Conservation (phyloP, 805 yeast genomes). For the Candida easanensis region DNA sequence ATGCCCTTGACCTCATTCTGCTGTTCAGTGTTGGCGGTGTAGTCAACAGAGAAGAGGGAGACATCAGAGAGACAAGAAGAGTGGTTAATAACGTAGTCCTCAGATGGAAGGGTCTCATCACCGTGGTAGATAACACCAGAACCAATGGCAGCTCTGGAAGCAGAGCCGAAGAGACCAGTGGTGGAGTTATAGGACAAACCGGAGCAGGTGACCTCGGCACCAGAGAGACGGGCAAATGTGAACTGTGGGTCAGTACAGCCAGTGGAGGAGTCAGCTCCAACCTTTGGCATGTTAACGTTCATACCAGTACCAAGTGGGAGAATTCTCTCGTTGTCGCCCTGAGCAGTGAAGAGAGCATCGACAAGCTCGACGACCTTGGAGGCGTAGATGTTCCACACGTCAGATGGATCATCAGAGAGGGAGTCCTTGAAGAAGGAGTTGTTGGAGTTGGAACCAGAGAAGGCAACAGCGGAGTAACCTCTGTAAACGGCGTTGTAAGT, state of each 20-base stretch:
- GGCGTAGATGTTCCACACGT: conserved; percentile 45
- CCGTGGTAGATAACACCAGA: conserved; percentile 38
- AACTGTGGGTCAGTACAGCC: conserved; percentile 42
- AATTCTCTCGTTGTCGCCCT: conserved; percentile 35
- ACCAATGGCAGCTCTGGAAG: conserved; percentile 23
- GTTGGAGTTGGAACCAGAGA: conserved; percentile 50
- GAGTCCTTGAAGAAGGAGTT: conserved; percentile 79
- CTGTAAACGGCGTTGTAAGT: conserved; percentile 45
- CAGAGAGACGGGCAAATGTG: conserved; percentile 45
- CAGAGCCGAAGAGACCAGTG: conserved; percentile 28
- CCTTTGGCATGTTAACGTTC: conserved; percentile 48
- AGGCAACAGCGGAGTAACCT: conserved; percentile 48
- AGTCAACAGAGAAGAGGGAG: conserved; percentile 47
- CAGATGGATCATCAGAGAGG: conserved; percentile 56
- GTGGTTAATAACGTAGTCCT: conserved; percentile 29
- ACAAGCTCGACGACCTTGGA: conserved; percentile 39
- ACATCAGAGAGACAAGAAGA: conserved; percentile 42
- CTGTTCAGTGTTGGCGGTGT: conserved; percentile 23
- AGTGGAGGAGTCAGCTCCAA: conserved; percentile 36
- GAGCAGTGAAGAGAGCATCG: conserved; percentile 34
- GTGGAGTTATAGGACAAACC: conserved; percentile 36
- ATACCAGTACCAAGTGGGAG: conserved; percentile 45
- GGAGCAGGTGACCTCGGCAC: conserved; percentile 24
- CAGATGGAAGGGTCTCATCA: conserved; percentile 43
- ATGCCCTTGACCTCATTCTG: conserved; percentile 17